Conservation (phyloP, 257 asterid genomes). For the Ehretia macrophylla region DNA sequence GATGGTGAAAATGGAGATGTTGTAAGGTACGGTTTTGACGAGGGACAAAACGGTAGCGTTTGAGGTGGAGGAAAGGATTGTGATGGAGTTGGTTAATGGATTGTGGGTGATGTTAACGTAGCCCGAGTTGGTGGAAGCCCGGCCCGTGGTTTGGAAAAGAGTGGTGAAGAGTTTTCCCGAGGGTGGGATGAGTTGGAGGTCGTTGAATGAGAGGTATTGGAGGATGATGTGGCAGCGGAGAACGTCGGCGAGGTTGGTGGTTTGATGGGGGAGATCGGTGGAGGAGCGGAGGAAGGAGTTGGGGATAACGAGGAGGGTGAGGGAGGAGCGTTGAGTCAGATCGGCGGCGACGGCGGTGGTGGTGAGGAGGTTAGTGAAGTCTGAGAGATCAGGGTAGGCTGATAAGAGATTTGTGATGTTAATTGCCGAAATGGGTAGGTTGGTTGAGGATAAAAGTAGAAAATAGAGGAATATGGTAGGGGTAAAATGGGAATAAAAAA, state of each 20-base stretch:
- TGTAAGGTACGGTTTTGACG: slow-evolving; percentile 48
- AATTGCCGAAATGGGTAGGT: slow-evolving; percentile 25
- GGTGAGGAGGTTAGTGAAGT: slow-evolving; percentile 50
- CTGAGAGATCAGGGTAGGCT: slow-evolving; percentile 43
- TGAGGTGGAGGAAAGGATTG: slow-evolving; percentile 50
- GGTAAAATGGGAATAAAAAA: slow-evolving; percentile 38
- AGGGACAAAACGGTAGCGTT: slow-evolving; percentile 64
- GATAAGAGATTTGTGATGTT: slow-evolving; percentile 51
- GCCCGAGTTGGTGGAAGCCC: slow-evolving; percentile 57
- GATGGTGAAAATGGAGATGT: slow-evolving; percentile 50
- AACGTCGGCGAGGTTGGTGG: slow-evolving; percentile 54
- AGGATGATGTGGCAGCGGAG: slow-evolving; percentile 85
- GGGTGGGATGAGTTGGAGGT: slow-evolving; percentile 59
- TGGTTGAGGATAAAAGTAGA: slow-evolving; percentile 30
- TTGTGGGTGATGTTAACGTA: slow-evolving; percentile 59
- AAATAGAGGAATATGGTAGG: slow-evolving; percentile 37
- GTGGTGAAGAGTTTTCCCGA: slow-evolving; percentile 61
- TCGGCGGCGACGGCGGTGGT: slow-evolving; percentile 58
- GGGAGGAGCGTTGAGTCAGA: slow-evolving; percentile 39
- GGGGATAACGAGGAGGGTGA: slow-evolving; percentile 58
- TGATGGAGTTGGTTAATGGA: slow-evolving; percentile 29
- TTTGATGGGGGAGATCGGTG: slow-evolving; percentile 14
- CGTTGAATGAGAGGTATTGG: slow-evolving; percentile 55
- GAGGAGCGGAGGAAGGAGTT: slow-evolving; percentile 42
- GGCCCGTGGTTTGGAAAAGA: slow-evolving; percentile 69